A percentile compares a stretch with the other conserved stretches of the same genome.
phyloP scores from a whole-genome alignment of 148 eudicot species.

The Camellia granthamiana region DNA sequence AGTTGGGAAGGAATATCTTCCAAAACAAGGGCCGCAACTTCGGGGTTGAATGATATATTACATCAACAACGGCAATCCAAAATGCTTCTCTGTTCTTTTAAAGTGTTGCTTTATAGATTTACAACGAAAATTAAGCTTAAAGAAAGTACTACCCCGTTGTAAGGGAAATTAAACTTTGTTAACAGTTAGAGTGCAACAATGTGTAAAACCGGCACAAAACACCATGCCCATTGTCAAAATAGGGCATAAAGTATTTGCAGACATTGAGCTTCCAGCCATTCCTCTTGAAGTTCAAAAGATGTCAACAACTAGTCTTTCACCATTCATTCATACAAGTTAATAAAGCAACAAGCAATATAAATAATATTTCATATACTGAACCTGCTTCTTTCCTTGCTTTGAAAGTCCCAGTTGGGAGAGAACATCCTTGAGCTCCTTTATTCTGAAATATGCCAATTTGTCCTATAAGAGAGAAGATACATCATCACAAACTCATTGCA shows the following conservation, averaged over 20 bases:
- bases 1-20: background rate
- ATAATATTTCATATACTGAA: conserved; percentile 19
- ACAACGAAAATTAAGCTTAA: background rate
- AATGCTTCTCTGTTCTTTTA: background rate
- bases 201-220: background rate
- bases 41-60: background rate
- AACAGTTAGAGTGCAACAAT: background rate
- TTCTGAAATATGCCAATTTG: conserved; percentile 83
- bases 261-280: background rate
- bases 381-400: conserved; percentile 99
- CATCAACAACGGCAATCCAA: background rate
- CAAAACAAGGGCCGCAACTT: background rate
- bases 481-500: background rate
- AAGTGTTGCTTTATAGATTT: background rate
- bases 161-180: background rate
- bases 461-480: conserved; percentile 44
- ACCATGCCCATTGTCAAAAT: background rate
- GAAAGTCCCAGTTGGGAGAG: conserved; percentile 82
- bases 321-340: background rate
- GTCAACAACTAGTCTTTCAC: background rate
- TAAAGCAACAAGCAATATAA: background rate
- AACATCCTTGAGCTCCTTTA: conserved; percentile 98
- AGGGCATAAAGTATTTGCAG: background rate
- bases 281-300: background rate
- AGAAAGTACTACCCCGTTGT: background rate